A percentile compares a stretch with the other conserved stretches of the same genome.
phyloP scores from a whole-genome alignment of 306 rosid species.

The Pueraria montana region DNA sequence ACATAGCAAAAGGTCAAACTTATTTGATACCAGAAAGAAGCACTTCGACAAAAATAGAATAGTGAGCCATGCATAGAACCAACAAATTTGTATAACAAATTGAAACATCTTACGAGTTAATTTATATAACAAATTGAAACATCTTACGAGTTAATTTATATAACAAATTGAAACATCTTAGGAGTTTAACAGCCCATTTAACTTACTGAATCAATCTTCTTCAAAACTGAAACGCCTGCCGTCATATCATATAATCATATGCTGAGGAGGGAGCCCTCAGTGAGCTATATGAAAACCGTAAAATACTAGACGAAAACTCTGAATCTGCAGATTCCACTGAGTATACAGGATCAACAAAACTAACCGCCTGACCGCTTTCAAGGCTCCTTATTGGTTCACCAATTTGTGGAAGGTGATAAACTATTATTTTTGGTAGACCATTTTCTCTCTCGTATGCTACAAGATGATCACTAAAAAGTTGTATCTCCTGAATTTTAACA shows the following conservation, averaged over 20 bases:
- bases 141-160: conserved; percentile 26
- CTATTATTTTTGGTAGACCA: conserved; percentile 76
- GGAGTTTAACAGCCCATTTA: conserved; percentile 38
- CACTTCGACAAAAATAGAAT: conserved; percentile 13
- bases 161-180: conserved; percentile 27
- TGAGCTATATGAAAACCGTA: conserved; percentile 84
- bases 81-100: conserved; percentile 2
- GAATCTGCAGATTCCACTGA: conserved; percentile 65
- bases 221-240: conserved; percentile 69
- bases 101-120: too few species aligned
- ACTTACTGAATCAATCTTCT: conserved; percentile 86
- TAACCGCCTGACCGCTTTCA: conserved; percentile 69
- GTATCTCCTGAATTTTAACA: conserved; percentile 81
- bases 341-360: conserved; percentile 79
- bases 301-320: conserved; percentile 75
- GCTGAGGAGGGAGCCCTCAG: conserved; percentile 83
- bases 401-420: conserved; percentile 75
- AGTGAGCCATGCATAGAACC: conserved; percentile 3
- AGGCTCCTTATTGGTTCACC: conserved; percentile 75
- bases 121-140: too few species aligned
- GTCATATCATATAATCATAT: conserved; percentile 94
- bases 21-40: conserved; percentile 29
- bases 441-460: conserved; percentile 81
- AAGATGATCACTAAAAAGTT: conserved; percentile 77
- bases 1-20: conserved; percentile 26